phyloP scores from a whole-genome alignment of 2,329 filamentous ascomycete species.

The Emydomyces testavorans region DNA sequence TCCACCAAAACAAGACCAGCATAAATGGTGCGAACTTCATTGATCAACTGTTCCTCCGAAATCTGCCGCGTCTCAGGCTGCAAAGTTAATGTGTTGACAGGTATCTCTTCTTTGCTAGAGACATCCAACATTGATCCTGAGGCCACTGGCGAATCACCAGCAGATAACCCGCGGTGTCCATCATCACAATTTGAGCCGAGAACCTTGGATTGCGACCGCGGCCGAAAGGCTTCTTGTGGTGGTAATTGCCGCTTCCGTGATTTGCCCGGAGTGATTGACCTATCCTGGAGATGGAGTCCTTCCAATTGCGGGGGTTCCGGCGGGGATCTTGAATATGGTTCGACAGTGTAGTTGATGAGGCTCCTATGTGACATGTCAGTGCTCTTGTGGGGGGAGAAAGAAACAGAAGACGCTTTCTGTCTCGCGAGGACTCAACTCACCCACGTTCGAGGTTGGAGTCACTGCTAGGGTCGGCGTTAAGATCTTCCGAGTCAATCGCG shows the following conservation, averaged over 20 bases:
- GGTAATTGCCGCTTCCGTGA: constrained; percentile 7
- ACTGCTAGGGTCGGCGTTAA: too few species aligned
- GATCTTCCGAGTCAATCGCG: too few species aligned
- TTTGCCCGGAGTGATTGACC: constrained; percentile 1
- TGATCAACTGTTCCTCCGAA: constrained; percentile 64
- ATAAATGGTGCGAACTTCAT: constrained; percentile 57
- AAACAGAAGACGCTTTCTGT: neutral
- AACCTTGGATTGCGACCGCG: constrained; percentile 4
- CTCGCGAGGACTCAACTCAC: too few species aligned
- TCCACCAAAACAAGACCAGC: constrained; percentile 77
- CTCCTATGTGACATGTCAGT: constrained; percentile 7
- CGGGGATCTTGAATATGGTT: neutral
- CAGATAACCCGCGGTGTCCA: constrained; percentile 3
- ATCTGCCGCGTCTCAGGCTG: constrained; percentile 58
- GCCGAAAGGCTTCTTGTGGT: neutral
- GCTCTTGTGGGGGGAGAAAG: neutral
- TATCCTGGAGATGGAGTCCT: constrained; percentile 7
- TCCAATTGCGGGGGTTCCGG: constrained; percentile 6
- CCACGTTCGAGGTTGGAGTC: too few species aligned
- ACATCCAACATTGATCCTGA: constrained; percentile 7
- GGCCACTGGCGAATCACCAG: constrained; percentile 5
- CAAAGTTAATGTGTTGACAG: constrained; percentile 8
- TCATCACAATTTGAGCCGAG: constrained; percentile 9
- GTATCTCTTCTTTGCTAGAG: neutral
- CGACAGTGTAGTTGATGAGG: neutral